phyloP scores from a whole-genome alignment of 2,329 filamentous ascomycete genomes.

The Phyllosticta citrichinensis region DNA sequence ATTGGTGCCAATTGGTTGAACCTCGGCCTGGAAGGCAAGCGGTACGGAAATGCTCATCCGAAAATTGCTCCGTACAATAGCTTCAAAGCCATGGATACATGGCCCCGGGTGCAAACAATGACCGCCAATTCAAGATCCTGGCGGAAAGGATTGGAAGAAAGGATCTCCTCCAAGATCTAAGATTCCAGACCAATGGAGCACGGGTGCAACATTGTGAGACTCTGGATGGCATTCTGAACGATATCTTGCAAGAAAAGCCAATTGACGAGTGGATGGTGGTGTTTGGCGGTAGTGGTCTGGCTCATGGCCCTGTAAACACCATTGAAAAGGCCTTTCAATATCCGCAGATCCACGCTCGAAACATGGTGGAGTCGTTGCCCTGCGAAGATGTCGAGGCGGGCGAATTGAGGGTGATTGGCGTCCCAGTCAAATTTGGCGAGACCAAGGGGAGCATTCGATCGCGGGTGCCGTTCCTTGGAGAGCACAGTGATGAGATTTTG shows the following conservation, averaged over 20 bases:
- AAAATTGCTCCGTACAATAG: constrained; percentile 40
- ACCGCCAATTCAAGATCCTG: constrained; percentile 30
- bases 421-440: constrained; percentile 26
- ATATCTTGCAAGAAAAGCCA: constrained; percentile 25
- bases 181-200: constrained; percentile 20
- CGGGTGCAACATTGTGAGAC: constrained; percentile 22
- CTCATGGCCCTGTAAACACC: constrained; percentile 38
- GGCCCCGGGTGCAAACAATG: constrained; percentile 26
- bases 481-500: constrained; percentile 19
- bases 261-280: constrained; percentile 31
- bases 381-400: constrained; percentile 10
- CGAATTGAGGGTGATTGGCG: constrained; percentile 3
- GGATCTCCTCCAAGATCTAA: constrained; percentile 19
- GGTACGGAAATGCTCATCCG: constrained; percentile 38
- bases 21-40: constrained; percentile 30
- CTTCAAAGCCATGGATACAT: constrained; percentile 27
- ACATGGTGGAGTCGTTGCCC: constrained; percentile 26
- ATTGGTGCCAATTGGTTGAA: constrained; percentile 33
- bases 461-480: constrained; percentile 20
- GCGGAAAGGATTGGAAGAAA: constrained; percentile 11
- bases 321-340: constrained; percentile 36
- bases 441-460: constrained; percentile 17
- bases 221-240: constrained; percentile 28
- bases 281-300: constrained; percentile 35
- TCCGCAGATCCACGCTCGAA: constrained; percentile 32